Conservation (phyloP, 768 basidiomycete genomes). For the Strobilomyces confusus region DNA sequence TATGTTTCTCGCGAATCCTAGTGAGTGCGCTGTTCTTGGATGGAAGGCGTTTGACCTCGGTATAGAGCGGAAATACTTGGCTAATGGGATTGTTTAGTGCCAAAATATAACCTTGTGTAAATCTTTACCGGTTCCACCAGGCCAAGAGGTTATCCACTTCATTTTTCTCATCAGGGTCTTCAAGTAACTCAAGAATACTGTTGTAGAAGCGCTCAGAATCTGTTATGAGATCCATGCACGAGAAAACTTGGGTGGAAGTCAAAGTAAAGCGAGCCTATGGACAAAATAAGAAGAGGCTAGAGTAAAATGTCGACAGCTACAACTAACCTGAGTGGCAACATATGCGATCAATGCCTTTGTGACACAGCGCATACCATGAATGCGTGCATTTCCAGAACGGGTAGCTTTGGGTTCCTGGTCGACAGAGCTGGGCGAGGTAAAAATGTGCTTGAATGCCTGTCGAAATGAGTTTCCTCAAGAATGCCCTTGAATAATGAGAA, state of each 20-base stretch:
- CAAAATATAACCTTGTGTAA: too few relatives aligned
- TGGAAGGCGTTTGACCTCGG: neutral
- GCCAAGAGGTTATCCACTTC: neutral
- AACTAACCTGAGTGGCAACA: neutral
- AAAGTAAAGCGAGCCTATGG: neutral
- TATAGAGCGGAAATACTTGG: neutral
- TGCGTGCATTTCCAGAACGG: neutral
- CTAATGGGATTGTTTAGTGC: too few relatives aligned
- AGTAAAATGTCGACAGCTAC: too few relatives aligned
- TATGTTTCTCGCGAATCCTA: neutral
- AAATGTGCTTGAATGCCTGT: neutral
- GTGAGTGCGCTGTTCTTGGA: neutral
- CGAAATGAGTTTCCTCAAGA: too few relatives aligned
- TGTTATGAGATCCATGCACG: neutral
- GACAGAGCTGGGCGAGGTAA: neutral
- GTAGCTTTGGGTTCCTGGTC: neutral
- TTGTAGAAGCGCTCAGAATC: constrained; percentile 2
- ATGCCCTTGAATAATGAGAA: too few relatives aligned
- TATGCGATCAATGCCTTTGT: too few relatives aligned
- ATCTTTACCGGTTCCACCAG: neutral
- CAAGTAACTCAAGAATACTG: neutral
- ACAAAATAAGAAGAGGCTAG: too few relatives aligned
- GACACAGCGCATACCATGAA: too few relatives aligned
- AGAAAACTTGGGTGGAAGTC: neutral
- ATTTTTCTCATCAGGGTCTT: neutral